phyloP scores from a whole-genome alignment of 495 filamentous ascomycete genomes.

The Tetracladium setigerum region DNA sequence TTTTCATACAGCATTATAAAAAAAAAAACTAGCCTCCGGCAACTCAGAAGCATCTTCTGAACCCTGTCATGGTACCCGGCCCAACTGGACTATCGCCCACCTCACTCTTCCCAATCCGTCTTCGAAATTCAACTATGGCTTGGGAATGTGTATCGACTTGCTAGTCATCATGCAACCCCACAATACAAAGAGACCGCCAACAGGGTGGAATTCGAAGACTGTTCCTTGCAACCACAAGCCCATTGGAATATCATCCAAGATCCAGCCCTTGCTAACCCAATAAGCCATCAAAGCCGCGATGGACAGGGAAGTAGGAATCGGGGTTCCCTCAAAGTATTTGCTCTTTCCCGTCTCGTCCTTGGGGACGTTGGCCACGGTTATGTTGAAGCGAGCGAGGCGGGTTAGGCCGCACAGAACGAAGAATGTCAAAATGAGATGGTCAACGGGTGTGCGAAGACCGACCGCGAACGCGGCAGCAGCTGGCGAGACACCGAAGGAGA shows the following conservation, averaged over 20 bases:
- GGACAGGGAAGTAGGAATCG: slow-evolving; percentile 81
- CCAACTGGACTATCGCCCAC: too few relatives aligned
- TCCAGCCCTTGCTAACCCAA: slow-evolving; percentile 77
- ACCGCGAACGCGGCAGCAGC: slow-evolving; percentile 82
- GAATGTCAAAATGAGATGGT: slow-evolving; percentile 77
- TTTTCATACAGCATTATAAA: too few relatives aligned
- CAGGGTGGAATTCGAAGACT: slow-evolving; percentile 77
- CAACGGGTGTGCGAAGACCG: slow-evolving; percentile 77
- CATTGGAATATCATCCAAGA: slow-evolving; percentile 65
- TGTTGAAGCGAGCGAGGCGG: slow-evolving; percentile 93
- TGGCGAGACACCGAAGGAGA: slow-evolving; percentile 92
- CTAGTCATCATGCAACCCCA: slow-evolving; percentile 91
- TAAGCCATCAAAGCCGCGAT: slow-evolving; percentile 82
- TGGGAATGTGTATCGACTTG: slow-evolving; percentile 92
- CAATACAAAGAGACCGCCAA: slow-evolving; percentile 69
- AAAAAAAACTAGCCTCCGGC: too few relatives aligned
- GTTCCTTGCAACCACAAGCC: slow-evolving; percentile 60
- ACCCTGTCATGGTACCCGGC: too few relatives aligned
- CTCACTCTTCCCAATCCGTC: background rate
- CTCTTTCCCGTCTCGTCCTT: slow-evolving; percentile 89
- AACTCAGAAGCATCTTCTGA: too few relatives aligned
- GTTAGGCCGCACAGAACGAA: slow-evolving; percentile 96
- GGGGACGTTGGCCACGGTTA: slow-evolving; percentile 78
- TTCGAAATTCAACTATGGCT: slow-evolving; percentile 50
- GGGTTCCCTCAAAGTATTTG: slow-evolving; percentile 92